Evolutionary conservation across 495 filamentous ascomycete species (phyloP).

Genomic region (Penicillium bialowiezense): DNA sequence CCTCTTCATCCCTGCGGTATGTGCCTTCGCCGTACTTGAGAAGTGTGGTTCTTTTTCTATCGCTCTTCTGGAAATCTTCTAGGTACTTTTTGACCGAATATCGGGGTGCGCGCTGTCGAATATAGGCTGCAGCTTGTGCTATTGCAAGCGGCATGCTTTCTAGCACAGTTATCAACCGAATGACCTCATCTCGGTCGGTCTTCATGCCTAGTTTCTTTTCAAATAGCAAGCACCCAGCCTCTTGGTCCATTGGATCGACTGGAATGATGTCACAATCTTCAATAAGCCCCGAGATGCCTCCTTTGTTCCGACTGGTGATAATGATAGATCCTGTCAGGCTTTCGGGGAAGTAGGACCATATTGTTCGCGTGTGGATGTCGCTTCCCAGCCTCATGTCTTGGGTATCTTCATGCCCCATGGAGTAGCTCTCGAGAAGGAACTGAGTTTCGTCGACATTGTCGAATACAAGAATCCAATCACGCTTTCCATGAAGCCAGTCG

Average conservation of each 20-base stretch:
- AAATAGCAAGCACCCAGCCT: constrained; percentile 39
- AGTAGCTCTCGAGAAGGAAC: too few relatives aligned
- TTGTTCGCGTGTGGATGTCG: too few relatives aligned
- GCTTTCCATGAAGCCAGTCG: constrained; percentile 30
- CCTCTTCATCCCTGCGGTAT: constrained; percentile 36
- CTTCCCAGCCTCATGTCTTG: too few relatives aligned
- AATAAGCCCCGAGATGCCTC: constrained; percentile 23
- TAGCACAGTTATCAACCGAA: constrained; percentile 29
- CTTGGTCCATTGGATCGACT: constrained; percentile 32
- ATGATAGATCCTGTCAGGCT: constrained; percentile 14
- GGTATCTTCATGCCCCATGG: too few relatives aligned
- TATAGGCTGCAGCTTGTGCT: constrained; percentile 40
- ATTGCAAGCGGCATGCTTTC: constrained; percentile 35
- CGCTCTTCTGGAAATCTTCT: constrained; percentile 31
- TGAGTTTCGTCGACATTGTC: constrained; percentile 12
- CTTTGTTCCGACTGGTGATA: constrained; percentile 35
- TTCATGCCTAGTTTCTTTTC: constrained; percentile 32
- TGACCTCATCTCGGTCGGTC: constrained; percentile 11
- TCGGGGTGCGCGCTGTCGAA: constrained; percentile 18
- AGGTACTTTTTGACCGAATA: constrained; percentile 27
- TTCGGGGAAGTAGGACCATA: constrained; percentile 4
- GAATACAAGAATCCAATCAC: constrained; percentile 1
- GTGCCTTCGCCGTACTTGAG: constrained; percentile 33
- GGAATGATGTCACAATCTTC: constrained; percentile 34
- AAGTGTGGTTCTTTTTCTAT: constrained; percentile 33